These are phyloP conservation scores for Globisporangium cederbergense DNA, from an alignment of 352 stramenopile species.

Conservation along the genomic window DNA sequence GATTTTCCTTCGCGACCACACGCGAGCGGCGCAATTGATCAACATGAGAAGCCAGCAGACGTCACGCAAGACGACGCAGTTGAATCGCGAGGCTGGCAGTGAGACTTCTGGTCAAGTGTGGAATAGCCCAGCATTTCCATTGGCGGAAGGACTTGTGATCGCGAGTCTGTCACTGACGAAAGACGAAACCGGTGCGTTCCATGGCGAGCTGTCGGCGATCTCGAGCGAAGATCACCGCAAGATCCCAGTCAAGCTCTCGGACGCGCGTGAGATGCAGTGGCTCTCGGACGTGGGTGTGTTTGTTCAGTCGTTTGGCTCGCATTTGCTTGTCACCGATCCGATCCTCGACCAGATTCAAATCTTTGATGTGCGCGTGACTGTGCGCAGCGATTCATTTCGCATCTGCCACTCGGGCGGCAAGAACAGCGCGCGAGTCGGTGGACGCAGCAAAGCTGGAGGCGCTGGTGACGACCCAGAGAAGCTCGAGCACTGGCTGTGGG, in stretches of 20 bases:
- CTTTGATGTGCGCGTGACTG: slow-evolving; percentile 27
- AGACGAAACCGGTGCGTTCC: slow-evolving; percentile 6
- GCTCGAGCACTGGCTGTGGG: slow-evolving; percentile 24
- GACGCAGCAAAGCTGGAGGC: slow-evolving; percentile 11
- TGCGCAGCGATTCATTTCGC: slow-evolving; percentile 52
- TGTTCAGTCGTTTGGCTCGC: slow-evolving; percentile 25
- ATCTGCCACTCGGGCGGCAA: slow-evolving; percentile 30
- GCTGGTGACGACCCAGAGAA: slow-evolving; percentile 11
- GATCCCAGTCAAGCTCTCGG: slow-evolving; percentile 23
- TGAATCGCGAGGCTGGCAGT: not conserved
- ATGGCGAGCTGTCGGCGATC: slow-evolving; percentile 20
- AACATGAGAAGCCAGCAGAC: slow-evolving; percentile 46
- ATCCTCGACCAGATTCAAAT: slow-evolving; percentile 16
- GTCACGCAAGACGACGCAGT: slow-evolving; percentile 24
- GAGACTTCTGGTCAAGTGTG: not conserved
- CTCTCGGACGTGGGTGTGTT: slow-evolving; percentile 12
- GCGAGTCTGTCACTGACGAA: slow-evolving; percentile 16
- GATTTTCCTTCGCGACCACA: slow-evolving; percentile 31
- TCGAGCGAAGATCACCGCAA: slow-evolving; percentile 34
- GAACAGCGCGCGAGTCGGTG: slow-evolving; percentile 2
- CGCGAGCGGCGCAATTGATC: slow-evolving; percentile 33
- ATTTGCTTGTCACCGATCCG: slow-evolving; percentile 29
- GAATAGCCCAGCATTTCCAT: slow-evolving; percentile 20
- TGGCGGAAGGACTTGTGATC: slow-evolving; percentile 33
- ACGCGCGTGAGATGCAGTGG: slow-evolving; percentile 1